Evolutionary conservation across 768 basidiomycete species (phyloP).

Genomic region (Suillus lakei): DNA sequence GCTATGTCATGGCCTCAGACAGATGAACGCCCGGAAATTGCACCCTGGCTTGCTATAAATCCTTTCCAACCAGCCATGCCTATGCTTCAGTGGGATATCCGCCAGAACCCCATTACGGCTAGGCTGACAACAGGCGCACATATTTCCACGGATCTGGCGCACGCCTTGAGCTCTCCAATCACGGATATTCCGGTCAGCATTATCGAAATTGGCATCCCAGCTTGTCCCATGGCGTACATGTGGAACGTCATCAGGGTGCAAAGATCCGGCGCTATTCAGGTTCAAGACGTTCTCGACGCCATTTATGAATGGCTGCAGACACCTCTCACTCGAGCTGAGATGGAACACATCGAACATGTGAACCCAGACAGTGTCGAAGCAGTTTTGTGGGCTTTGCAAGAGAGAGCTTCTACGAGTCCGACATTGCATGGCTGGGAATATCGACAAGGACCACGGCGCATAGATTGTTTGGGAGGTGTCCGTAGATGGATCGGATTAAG

Average conservation of each 20-base stretch:
- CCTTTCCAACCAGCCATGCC: conserved; percentile 34
- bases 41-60: conserved; percentile 36
- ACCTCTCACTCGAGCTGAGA: conserved; percentile 41
- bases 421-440: conserved; percentile 46
- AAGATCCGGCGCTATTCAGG: conserved; percentile 44
- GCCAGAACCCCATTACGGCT: conserved; percentile 36
- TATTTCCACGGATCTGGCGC: conserved; percentile 26
- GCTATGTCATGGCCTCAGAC: conserved; percentile 25
- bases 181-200: conserved; percentile 25
- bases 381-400: conserved; percentile 32
- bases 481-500: conserved; percentile 5
- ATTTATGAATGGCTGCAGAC: conserved; percentile 54
- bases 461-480: conserved; percentile 53
- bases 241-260: conserved; percentile 36
- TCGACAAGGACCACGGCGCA: conserved; percentile 46
- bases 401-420: conserved; percentile 43
- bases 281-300: conserved; percentile 53
- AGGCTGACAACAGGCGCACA: conserved; percentile 35
- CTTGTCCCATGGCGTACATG: conserved; percentile 27
- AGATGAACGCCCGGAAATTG: conserved; percentile 28
- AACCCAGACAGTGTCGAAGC: conserved; percentile 23
- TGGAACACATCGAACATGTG: conserved; percentile 23
- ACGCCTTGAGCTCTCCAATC: conserved; percentile 26
- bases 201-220: conserved; percentile 30
- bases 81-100: conserved; percentile 41